A percentile compares a stretch with the other conserved stretches of the same genome.
These are phyloP conservation scores for Pythium volutum DNA, from an alignment of 352 stramenopile genomes.

Conservation along the genomic window DNA sequence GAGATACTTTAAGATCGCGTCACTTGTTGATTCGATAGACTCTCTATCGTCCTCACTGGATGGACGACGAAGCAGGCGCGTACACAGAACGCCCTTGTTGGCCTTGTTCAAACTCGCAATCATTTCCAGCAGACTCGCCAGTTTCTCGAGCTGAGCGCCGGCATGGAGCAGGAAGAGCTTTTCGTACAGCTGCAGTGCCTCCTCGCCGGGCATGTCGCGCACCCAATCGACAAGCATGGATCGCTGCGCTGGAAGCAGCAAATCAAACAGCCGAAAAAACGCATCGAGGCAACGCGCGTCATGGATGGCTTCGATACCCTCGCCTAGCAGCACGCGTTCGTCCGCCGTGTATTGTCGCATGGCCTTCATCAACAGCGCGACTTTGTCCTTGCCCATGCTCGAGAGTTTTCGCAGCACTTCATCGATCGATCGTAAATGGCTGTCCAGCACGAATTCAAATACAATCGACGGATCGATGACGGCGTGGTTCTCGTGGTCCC, in stretches of 20 bases:
- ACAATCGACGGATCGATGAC: conserved; percentile 21
- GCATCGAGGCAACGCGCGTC: conserved; percentile 24
- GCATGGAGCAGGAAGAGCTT: conserved; percentile 31
- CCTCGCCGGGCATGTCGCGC: conserved; percentile 37
- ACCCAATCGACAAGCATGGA: conserved; percentile 40
- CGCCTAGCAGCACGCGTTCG: conserved; percentile 35
- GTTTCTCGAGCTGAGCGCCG: conserved; percentile 1
- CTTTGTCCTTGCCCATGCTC: conserved; percentile 24
- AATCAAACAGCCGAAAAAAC: conserved; percentile 40
- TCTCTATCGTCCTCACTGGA: background rate
- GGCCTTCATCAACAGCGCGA: conserved; percentile 26
- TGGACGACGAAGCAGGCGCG: conserved; percentile 3
- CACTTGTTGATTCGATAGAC: conserved; percentile 13
- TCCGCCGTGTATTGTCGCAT: conserved; percentile 29
- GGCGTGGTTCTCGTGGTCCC: background rate
- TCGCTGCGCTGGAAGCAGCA: conserved; percentile 26
- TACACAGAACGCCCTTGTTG: conserved; percentile 41
- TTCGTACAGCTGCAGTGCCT: conserved; percentile 37
- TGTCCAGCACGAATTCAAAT: conserved; percentile 49
- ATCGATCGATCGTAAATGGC: conserved; percentile 33
- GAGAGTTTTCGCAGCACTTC: conserved; percentile 47
- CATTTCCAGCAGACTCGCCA: conserved; percentile 40
- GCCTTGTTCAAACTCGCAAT: conserved; percentile 30
- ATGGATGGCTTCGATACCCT: conserved; percentile 39
- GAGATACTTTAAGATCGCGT: conserved; percentile 42